These are phyloP conservation scores for Xylaria telfairii DNA, from an alignment of 495 filamentous ascomycete genomes.

Conservation along the genomic window DNA sequence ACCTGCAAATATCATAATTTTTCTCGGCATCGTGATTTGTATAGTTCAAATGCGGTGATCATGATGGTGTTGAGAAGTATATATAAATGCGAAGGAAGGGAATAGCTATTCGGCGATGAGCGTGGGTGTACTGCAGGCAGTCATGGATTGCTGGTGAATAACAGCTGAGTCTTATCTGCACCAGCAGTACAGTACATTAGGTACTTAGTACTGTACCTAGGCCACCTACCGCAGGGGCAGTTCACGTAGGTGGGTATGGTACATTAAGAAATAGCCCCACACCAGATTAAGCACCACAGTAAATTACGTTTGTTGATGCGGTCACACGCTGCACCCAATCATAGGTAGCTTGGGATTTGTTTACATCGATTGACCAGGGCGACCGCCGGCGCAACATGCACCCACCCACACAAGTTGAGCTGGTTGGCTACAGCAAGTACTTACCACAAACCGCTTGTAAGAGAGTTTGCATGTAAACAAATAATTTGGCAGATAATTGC, in stretches of 20 bases:
- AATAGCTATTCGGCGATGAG: neutral
- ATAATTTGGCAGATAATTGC: neutral
- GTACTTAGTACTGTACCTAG: too few relatives aligned
- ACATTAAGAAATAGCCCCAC: neutral
- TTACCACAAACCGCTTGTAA: neutral
- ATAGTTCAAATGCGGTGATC: neutral
- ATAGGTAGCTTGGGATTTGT: conserved; percentile 4
- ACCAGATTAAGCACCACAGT: neutral
- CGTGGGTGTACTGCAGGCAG: neutral
- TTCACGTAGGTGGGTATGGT: too few relatives aligned
- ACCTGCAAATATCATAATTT: conserved; percentile 65
- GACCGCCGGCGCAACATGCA: neutral
- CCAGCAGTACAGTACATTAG: neutral
- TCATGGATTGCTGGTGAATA: neutral
- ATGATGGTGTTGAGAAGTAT: conserved; percentile 1
- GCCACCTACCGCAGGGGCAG: too few relatives aligned
- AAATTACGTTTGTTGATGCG: conserved; percentile 12
- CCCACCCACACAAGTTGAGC: neutral
- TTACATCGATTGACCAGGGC: conserved; percentile 15
- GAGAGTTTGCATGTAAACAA: neutral
- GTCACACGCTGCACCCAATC: neutral
- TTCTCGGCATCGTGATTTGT: conserved; percentile 49
- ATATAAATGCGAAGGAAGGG: neutral
- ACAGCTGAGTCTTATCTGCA: neutral
- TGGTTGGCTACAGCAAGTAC: neutral